Base-by-base conservation (phyloP, 2,329 filamentous ascomycete species). In the Periconia sp. region DNA sequence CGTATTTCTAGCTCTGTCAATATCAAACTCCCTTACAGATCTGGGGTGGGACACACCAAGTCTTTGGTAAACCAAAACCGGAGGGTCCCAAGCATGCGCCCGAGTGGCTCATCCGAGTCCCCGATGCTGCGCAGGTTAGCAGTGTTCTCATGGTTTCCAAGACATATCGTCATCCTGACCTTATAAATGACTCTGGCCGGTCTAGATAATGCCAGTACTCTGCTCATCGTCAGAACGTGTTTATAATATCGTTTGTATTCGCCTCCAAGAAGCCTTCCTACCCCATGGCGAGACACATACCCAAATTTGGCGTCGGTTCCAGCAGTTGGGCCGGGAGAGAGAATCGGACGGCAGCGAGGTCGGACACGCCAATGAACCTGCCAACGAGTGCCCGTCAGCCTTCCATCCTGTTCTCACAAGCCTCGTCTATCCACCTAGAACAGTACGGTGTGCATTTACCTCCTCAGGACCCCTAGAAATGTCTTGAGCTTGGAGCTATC, bases 141-240 rank as follows among this genome's bases (percentile, higher is more conserved):
- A 58, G 42, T 6, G 10, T 28, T 16, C 8, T 19, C 8, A 19
- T 9, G 12, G n/a, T 17, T 33, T 34, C 29, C 15, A 7, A 15
- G 19, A 25, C 37, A 43, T 50, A n/a, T n/a, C n/a, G n/a, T n/a
- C n/a, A n/a, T n/a, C 52, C 73, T 61, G 56, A 82, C 80, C 78
- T 82, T 51, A 82, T 81, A 67, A 99, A 96, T 34, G 92, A 89
- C 71, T 95, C 95, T 16, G 92, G 92, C 58, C 91, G 84, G 72
- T 99, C 94, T 68, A 99, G 80, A 66, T 99, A 99, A 65, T 95
- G 95, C 94, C 94, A 99, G 75, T 97, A 99, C 76, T 99, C 94
- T 84, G 59, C 39, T 36, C 25, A 30, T 24, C 31, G 57, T 64
- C 54, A 69, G 64, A 57, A 37, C 32, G 19, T 32, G 30, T 50